phyloP scores from a whole-genome alignment of 1,284 basidiomycete species.

The Sporisorium reilianum region DNA sequence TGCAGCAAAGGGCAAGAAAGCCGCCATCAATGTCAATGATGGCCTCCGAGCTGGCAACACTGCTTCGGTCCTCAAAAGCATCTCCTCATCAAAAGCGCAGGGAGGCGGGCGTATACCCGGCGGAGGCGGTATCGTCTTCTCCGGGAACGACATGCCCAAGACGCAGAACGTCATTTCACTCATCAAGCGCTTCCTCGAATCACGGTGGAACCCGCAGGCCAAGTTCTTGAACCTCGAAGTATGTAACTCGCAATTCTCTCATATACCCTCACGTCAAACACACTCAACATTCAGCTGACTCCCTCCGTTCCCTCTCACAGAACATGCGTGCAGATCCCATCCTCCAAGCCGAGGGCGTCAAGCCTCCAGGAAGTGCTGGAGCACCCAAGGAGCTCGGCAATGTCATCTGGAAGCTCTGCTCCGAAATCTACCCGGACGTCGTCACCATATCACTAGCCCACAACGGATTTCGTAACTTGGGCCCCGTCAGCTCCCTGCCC shows the following conservation, averaged over 20 bases:
- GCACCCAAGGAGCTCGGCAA: constrained; percentile 77
- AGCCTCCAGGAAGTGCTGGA: constrained; percentile 77
- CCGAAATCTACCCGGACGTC: constrained; percentile 79
- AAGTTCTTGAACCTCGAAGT: constrained; percentile 80
- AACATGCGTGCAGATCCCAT: constrained; percentile 79
- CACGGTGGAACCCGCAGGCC: constrained; percentile 62
- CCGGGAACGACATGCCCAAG: constrained; percentile 45
- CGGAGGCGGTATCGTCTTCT: constrained; percentile 42
- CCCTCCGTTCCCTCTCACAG: constrained; percentile 57
- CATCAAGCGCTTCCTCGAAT: constrained; percentile 58
- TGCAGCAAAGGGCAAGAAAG: constrained; percentile 30
- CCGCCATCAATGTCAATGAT: constrained; percentile 47
- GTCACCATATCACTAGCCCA: constrained; percentile 58
- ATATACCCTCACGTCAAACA: no score
- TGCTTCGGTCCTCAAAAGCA: constrained; percentile 41
- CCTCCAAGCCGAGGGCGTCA: constrained; percentile 77
- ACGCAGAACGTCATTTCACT: constrained; percentile 51
- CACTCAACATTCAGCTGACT: not conserved
- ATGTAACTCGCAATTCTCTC: constrained; percentile 1
- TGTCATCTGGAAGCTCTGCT: constrained; percentile 86
- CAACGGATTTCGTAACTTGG: constrained; percentile 55
- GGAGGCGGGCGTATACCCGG: constrained; percentile 52
- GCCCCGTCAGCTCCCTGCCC: constrained; percentile 51
- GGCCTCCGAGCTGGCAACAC: constrained; percentile 46
- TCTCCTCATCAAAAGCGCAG: constrained; percentile 45